Base-by-base conservation (phyloP, 78 protist species). In the Dictyostelium purpureum region DNA sequence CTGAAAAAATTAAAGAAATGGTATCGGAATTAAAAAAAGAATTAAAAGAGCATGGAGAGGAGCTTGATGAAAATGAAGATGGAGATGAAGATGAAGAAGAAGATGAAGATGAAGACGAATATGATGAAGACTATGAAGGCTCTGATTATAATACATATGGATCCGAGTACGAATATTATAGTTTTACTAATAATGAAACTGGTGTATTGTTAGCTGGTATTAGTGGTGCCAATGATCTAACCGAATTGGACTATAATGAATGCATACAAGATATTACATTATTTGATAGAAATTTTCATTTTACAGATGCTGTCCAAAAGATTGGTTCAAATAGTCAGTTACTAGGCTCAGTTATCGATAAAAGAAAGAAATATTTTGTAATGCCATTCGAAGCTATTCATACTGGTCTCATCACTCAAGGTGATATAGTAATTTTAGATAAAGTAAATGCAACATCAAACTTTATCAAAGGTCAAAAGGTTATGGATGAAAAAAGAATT, bases 221-320 rank as follows among this genome's bases (percentile, higher is more conserved):
- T 16, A 66, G 66, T 16, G 16, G n/a, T 12, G 69, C 69, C 2
- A 31, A 19, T 42, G 54, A 14, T 3, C 21, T 73, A 5, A 12
- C 47, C 6, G 92, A 85, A 21, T 12, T 73, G 37, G 75, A 59
- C 10, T 63, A 63, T 18, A 31, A 63, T 33, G 43, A 28, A 63
- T n/a, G n/a, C n/a, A 2, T 49, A 1, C 59, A 61, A 1, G 61
- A 85, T 28, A 6, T 85, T 9, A 47, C 18, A 45, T 10, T 85
- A 26, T 49, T 85, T 26, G 92, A 85, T 47, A 52, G 82, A 47
- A 49, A 67, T 12, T 45, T 85, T 1, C 73, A 85, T 73, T 19
- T 85, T 6, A 51, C 75, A 0, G 92, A 85, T 35, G 26, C 37
- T 4, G 92, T 85, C 10, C 92, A 85, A 45, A 52, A 45, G 28